Evolutionary conservation across 257 asterid species (phyloP), one percentile per base, ranked within the genome.

Genomic region (Jaltomata sinuosa): DNA sequence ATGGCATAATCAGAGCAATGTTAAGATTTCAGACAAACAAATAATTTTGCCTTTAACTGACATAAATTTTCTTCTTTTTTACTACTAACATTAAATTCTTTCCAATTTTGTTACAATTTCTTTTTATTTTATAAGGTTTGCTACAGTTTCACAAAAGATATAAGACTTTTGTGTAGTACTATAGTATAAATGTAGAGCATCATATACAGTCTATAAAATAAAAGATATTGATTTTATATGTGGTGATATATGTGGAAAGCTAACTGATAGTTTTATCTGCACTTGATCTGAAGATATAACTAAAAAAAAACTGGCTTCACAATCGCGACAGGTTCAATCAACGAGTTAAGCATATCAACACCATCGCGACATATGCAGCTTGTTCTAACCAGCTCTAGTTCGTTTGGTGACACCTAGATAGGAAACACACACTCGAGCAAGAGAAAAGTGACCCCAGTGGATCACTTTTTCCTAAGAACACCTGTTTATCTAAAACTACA

Each of bases 1-100:
- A 87, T 87, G 80, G 83, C 89, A 62, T 90, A 88, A 59, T 83
- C 87, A 89, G 54, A 80, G 80, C 34, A 19, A 0, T 74, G 76
- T 14, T 83, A 53, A 57, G 74, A 69, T 36, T 52, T 38, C 52
- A 76, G 82, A 25, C 16, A 25, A 38, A 47, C 50, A 69, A 74
- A 81, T 53, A 71, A 21, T 72, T 82, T 57, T 45, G 61, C 42
- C 64, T 74, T 38, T 10, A 19, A 3, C 86, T 52, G 65, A 82
- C 84, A 81, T 18, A 38, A 11, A 11, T 38, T 52, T 54, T 82
- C 67, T 84, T 71, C 14, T 27, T 29, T 18, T 47, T 76, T 15
- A 45, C 10, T 47, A 52, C 78, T 34, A 76, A 29, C 29, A 25
- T 76, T 49, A 47, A 52, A 47, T 25, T 47, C 42, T 15, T 9